phyloP scores from a whole-genome alignment of 2,329 filamentous ascomycete species.

The Sclerotinia spermophila region DNA sequence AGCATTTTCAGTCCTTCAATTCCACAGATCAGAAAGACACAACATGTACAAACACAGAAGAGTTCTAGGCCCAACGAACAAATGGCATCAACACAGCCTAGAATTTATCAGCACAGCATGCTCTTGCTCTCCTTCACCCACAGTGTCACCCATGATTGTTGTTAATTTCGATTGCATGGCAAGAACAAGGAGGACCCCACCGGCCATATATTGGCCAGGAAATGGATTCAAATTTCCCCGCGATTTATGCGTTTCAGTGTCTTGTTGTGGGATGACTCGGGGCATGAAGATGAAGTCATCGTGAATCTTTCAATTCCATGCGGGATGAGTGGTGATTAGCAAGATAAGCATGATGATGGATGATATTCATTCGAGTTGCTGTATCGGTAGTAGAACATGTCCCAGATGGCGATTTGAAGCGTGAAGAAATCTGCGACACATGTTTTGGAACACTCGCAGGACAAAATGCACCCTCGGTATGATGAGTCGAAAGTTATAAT shows the following conservation, averaged over 20 bases:
- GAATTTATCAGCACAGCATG: neutral
- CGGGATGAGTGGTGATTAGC: neutral
- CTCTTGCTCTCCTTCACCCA: neutral
- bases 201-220: neutral
- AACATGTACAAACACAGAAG: neutral
- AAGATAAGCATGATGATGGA: neutral
- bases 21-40: neutral
- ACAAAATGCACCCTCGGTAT: neutral
- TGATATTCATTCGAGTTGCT: neutral
- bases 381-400: neutral
- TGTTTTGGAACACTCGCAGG: neutral
- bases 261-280: neutral
- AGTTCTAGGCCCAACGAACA: neutral
- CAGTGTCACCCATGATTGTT: neutral
- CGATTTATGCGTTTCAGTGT: neutral
- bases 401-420: neutral
- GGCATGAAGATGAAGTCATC: neutral
- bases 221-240: neutral
- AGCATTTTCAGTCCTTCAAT: neutral
- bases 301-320: neutral
- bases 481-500: neutral
- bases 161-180: neutral
- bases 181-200: constrained; percentile 9
- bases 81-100: neutral
- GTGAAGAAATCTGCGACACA: neutral